phyloP scores from a whole-genome alignment of 2,329 filamentous ascomycete genomes.

The Pseudogymnoascus sp. region DNA sequence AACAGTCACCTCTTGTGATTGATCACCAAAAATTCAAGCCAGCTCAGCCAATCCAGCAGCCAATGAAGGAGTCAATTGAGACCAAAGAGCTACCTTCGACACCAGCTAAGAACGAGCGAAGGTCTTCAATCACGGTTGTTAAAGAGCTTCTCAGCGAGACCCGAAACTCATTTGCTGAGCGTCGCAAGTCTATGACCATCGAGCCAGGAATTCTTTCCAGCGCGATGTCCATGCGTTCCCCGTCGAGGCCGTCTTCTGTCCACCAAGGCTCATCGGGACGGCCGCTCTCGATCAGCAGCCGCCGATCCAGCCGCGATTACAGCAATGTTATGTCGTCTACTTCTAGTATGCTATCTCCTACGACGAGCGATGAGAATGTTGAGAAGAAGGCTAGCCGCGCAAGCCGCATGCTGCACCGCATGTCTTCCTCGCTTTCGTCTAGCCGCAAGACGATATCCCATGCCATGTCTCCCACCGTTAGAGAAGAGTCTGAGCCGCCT shows the following conservation, averaged over 20 bases:
- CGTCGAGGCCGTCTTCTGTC: conserved; percentile 38
- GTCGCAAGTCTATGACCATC: conserved; percentile 34
- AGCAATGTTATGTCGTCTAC: conserved; percentile 27
- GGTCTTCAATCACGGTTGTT: conserved; percentile 52
- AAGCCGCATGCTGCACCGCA: conserved; percentile 51
- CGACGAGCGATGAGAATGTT: conserved; percentile 40
- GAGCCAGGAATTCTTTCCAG: conserved; percentile 29
- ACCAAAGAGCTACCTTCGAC: conserved; percentile 8
- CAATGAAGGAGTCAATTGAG: conserved; percentile 5
- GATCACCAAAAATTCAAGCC: conserved; percentile 40
- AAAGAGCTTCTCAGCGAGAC: conserved; percentile 48
- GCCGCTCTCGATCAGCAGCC: conserved; percentile 59
- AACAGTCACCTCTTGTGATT: conserved; percentile 50
- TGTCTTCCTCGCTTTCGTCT: conserved; percentile 49
- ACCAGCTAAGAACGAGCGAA: conserved; percentile 31
- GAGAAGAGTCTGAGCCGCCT: conserved; percentile 30
- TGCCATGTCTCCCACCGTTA: conserved; percentile 27
- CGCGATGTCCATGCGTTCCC: conserved; percentile 31
- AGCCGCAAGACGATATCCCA: conserved; percentile 31
- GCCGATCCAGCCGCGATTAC: conserved; percentile 26
- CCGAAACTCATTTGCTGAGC: conserved; percentile 42
- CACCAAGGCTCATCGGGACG: conserved; percentile 35
- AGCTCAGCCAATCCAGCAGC: neutral
- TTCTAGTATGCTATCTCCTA: conserved; percentile 33
- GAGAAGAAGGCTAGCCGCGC: conserved; percentile 40